Conservation (phyloP, 2,329 filamentous ascomycete species). For the Epichloe brachyelytri region DNA sequence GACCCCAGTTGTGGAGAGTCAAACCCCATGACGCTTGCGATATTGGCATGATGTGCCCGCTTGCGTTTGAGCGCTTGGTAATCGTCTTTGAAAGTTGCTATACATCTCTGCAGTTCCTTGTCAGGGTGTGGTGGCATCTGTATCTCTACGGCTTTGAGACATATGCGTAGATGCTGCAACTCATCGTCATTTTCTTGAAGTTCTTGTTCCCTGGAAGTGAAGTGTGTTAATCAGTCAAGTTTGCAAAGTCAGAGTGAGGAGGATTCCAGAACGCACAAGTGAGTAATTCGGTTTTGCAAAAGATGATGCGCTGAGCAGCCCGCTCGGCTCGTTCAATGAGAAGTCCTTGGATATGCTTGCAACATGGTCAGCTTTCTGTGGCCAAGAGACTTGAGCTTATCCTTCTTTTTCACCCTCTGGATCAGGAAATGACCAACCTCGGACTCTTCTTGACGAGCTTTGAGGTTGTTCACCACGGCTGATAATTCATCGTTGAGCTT, state of each 20-base stretch:
- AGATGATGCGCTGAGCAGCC: slow-evolving; percentile 44
- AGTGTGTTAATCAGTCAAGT: not conserved
- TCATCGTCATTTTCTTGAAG: slow-evolving; percentile 45
- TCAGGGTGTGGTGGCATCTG: slow-evolving; percentile 40
- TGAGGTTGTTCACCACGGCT: slow-evolving; percentile 35
- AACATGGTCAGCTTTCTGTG: not conserved
- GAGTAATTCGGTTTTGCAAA: slow-evolving; percentile 45
- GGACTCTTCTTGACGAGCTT: slow-evolving; percentile 44
- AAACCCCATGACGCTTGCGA: slow-evolving; percentile 16
- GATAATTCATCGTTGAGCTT: slow-evolving; percentile 38
- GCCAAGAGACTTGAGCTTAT: not conserved
- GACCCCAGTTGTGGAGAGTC: slow-evolving; percentile 15
- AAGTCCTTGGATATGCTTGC: slow-evolving; percentile 48
- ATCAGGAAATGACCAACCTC: slow-evolving; percentile 28
- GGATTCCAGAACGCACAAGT: slow-evolving; percentile 33
- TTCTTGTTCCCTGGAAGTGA: slow-evolving; percentile 35
- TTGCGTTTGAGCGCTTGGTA: slow-evolving; percentile 37
- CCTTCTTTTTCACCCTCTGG: not conserved
- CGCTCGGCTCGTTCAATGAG: slow-evolving; percentile 45
- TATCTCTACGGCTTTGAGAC: slow-evolving; percentile 49
- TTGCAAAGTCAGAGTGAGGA: not conserved
- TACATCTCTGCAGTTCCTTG: slow-evolving; percentile 44
- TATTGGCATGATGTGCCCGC: slow-evolving; percentile 22
- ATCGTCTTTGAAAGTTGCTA: slow-evolving; percentile 48
- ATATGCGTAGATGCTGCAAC: slow-evolving; percentile 47